Percentiles rank a stretch among this genome's conserved stretches.
Conservation (phyloP, 306 rosid genomes). For the Sphenostylis stenocarpa region DNA sequence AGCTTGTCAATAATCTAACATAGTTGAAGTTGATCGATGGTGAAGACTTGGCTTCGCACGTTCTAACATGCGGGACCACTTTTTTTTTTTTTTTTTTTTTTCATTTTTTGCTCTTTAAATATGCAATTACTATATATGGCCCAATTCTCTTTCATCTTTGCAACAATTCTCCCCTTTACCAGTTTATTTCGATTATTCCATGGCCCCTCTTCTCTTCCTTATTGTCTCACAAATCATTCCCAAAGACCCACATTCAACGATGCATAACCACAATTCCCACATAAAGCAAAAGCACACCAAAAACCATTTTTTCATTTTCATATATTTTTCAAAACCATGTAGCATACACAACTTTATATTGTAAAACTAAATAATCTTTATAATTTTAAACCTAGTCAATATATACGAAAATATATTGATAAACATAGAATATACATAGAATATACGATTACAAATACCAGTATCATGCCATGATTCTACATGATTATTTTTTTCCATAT, state of each 20-base stretch:
- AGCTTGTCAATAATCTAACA: constrained; percentile 42
- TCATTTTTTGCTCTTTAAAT: constrained; percentile 39
- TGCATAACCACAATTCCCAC: constrained; percentile 46
- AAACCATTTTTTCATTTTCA: not conserved
- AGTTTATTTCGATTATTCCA: constrained; percentile 54
- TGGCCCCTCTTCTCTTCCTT: constrained; percentile 36
- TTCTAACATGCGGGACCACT: constrained; percentile 47
- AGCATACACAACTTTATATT: not conserved
- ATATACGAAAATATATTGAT: no score
- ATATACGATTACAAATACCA: no score
- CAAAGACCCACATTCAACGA: constrained; percentile 61
- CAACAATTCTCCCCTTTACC: constrained; percentile 47
- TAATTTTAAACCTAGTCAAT: no score
- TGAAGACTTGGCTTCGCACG: constrained; percentile 12
- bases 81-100: constrained; percentile 22
- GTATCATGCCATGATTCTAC: no score
- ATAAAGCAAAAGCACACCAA: constrained; percentile 45
- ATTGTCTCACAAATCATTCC: constrained; percentile 66
- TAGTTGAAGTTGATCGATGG: not conserved
- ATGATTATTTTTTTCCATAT: no score
- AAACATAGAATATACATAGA: no score
- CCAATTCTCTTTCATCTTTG: constrained; percentile 47
- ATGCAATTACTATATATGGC: constrained; percentile 50
- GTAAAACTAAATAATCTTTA: not conserved
- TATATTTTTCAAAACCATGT: not conserved